A percentile compares a stretch with the other conserved stretches of the same genome.
phyloP scores from a whole-genome alignment of 345 rosid species.

The Gossypium stocksii region DNA sequence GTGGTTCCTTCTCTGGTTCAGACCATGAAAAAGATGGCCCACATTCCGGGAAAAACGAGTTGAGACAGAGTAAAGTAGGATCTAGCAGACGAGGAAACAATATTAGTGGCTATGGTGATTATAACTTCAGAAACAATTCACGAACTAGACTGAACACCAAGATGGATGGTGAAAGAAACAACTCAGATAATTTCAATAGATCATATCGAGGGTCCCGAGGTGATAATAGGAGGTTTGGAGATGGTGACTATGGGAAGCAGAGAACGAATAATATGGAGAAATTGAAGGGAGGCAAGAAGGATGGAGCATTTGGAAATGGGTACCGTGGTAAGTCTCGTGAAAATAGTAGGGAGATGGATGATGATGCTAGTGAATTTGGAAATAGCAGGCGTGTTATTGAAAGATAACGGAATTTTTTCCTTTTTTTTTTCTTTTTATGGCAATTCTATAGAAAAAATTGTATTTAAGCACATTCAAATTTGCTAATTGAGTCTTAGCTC shows the following conservation, averaged over 20 bases:
- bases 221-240: constrained; percentile 20
- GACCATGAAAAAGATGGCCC: constrained; percentile 11
- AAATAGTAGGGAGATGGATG: constrained; percentile 13
- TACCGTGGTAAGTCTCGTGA: constrained; percentile 21
- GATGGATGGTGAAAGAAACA: constrained; percentile 31
- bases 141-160: constrained; percentile 25
- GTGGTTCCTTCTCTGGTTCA: constrained; percentile 42
- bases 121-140: constrained; percentile 22
- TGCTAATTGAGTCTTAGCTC: too few relatives aligned
- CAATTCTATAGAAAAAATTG: neutral
- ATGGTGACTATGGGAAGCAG: constrained; percentile 10
- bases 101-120: constrained; percentile 21
- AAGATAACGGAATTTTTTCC: constrained; percentile 25
- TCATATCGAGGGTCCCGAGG: constrained; percentile 21
- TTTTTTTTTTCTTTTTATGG: neutral
- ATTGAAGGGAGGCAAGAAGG: neutral
- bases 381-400: constrained; percentile 56
- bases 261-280: constrained; percentile 11
- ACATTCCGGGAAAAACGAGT: constrained; percentile 24
- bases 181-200: constrained; percentile 20
- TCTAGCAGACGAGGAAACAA: constrained; percentile 29
- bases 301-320: constrained; percentile 17
- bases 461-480: neutral
- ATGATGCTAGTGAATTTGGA: constrained; percentile 35
- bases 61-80: constrained; percentile 26